A percentile compares a stretch with the other conserved stretches of the same genome.
Evolutionary conservation across 176 grass and related monocot species (phyloP).

Genomic region (Oryza rufipogon): DNA sequence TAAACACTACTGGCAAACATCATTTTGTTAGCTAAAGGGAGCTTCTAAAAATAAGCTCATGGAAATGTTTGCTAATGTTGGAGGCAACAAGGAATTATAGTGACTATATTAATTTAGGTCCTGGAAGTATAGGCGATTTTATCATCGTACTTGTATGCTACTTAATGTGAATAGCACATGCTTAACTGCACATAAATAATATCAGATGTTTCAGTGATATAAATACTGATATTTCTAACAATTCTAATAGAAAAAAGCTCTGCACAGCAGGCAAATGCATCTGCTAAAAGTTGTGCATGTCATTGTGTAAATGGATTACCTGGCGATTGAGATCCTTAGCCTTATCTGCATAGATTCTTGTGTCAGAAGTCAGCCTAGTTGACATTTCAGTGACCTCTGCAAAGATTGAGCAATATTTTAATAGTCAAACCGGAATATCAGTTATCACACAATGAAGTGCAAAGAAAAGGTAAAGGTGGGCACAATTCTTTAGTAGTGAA

Average conservation of each 20-base stretch:
- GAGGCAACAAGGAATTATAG: background rate
- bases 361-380: constrained; percentile 84
- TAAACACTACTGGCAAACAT: background rate
- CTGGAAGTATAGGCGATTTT: background rate
- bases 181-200: background rate
- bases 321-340: constrained; percentile 96
- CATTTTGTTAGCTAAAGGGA: background rate
- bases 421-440: background rate
- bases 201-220: background rate
- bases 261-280: background rate
- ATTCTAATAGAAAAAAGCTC: constrained; percentile 6
- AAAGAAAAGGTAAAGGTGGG: constrained; percentile 15
- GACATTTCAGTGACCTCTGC: constrained; percentile 99
- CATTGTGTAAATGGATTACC: constrained; percentile 48
- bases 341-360: constrained; percentile 87
- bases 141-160: background rate
- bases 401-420: constrained; percentile 31
- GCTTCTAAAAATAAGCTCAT: background rate
- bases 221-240: background rate
- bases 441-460: background rate
- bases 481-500: background rate
- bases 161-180: background rate
- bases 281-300: background rate
- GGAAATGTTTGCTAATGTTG: background rate
- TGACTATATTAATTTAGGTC: background rate